Base-by-base conservation (phyloP, 495 filamentous ascomycete species). In the Aspergillus conjunctus region DNA sequence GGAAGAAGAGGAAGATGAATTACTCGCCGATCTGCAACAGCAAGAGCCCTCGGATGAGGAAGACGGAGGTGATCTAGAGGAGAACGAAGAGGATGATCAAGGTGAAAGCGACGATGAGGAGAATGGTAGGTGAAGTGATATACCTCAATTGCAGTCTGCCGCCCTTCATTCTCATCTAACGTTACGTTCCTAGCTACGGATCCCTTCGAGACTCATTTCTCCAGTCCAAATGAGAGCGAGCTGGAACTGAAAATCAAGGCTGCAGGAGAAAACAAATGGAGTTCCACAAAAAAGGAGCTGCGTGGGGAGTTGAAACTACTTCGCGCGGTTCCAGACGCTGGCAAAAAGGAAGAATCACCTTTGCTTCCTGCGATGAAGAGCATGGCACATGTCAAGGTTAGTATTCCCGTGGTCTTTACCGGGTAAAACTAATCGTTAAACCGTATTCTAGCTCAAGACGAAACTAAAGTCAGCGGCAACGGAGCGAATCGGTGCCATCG, bases 201-300 rank as follows among this genome's bases (percentile, higher is more conserved):
- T 70, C 87, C 90, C 3, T 97, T 95, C 67, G 86, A 92, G 51
- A 76, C 79, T 34, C 93, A 97, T 71, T 93, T 96, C 72, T 81
- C 83, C 31, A 73, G 75, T 20, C 82, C 85, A 1, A 82, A 89
- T 17, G 83, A 87, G 41, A 74, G 80, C 7, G 71, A 80, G 18
- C 62, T 92, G 3, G 72, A 76, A 9, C 72, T 72, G 62, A 78
- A 79, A 51, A 75, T 93, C 26, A 70, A 87, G 63, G 71, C 77
- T 22, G 74, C 80, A 6, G 66, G 73, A 33, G 71, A 80, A 14
- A 82, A 83, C 34, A 79, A 86, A 61, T 95, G 90, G 87, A 69
- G 70, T 7, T 67, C 58, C 14, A 54, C 61, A 8, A 81, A 77
- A 57, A 74, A 74, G 54, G 73, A 78, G 30, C 56, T 74, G 8